Evolutionary conservation across 129 eudicot species (phyloP), one percentile per base, ranked within the genome.

Genomic region (Calendula officinalis): DNA sequence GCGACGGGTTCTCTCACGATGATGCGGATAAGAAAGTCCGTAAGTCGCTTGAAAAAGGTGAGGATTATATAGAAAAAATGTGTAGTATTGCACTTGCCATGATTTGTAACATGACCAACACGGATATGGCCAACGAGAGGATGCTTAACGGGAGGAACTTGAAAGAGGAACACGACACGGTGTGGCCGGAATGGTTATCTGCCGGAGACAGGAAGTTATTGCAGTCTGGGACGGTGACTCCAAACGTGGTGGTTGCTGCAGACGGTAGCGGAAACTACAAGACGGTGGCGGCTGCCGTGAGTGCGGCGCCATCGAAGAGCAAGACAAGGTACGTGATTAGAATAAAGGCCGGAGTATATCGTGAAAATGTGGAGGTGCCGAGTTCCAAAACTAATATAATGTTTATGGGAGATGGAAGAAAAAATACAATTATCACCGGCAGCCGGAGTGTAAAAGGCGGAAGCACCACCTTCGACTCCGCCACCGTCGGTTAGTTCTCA

Each of bases 371-470:
- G 79, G 92, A 74, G 12, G 90, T 90, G 34, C 82, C 82, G 0
- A 72, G 62, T 64, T 59, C 35, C 30, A 90, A 90, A 78, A 84
- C 69, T 0, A 90, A 90, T 66, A 73, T 90, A 0, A 86, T 90
- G 97, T 90, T 90, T 45, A 3, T 90, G 14, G 97, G 97, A 40
- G 97, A 90, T 52, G 95, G 92, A 8, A 78, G 95, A 53, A 77
- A 40, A 6, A 86, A 33, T 4, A 90, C 97, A 0, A 86, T 90
- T 41, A 86, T 90, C 70, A 90, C 97, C 5, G 97, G 56, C 0
- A 90, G 85, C 60, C 74, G 69, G 60, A 90, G 90, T 56, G 92
- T 86, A 0, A 46, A 14, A 44, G 97, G 90, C 41, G 97, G 97
- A 56, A 78, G 83, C 85, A 90, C 95, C 35, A 90, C 97, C 68